phyloP scores from a whole-genome alignment of 495 filamentous ascomycete genomes.

The Penicillium malachiteum region DNA sequence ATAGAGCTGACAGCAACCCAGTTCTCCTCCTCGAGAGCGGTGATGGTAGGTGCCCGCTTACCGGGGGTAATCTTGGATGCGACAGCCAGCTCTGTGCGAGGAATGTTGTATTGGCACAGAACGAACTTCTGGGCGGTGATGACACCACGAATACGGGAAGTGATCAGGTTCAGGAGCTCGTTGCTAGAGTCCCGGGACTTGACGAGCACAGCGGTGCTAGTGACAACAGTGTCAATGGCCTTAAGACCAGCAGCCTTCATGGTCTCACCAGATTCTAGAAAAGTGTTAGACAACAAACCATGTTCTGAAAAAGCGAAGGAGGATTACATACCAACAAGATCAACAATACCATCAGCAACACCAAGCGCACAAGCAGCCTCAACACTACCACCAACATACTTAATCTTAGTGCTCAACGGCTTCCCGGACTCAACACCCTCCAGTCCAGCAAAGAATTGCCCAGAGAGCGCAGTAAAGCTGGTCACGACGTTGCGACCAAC shows the following conservation, averaged over 20 bases:
- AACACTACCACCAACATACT: slow-evolving; percentile 91
- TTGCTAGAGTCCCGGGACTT: slow-evolving; percentile 86
- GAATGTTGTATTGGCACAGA: slow-evolving; percentile 94
- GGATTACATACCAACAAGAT: slow-evolving; percentile 74
- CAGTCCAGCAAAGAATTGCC: slow-evolving; percentile 75
- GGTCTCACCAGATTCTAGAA: slow-evolving; percentile 92
- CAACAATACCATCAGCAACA: slow-evolving; percentile 94
- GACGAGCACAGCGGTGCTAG: slow-evolving; percentile 83
- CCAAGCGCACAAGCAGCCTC: slow-evolving; percentile 95
- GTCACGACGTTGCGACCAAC: slow-evolving; percentile 95
- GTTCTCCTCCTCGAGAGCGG: slow-evolving; percentile 75
- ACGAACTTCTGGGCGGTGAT: slow-evolving; percentile 96
- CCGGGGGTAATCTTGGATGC: slow-evolving; percentile 86
- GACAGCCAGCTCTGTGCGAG: slow-evolving; percentile 59
- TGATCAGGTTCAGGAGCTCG: slow-evolving; percentile 75
- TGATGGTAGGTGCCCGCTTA: slow-evolving; percentile 91
- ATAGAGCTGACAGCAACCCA: slow-evolving; percentile 95
- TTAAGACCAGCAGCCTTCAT: slow-evolving; percentile 98
- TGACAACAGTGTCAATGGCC: slow-evolving; percentile 89
- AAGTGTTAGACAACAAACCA: background rate
- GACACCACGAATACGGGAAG: slow-evolving; percentile 81
- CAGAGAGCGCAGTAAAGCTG: slow-evolving; percentile 82
- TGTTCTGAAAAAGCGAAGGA: background rate
- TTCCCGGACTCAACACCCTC: slow-evolving; percentile 51
- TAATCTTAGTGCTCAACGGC: slow-evolving; percentile 65